These are phyloP conservation scores for Trichosporon sp. DNA, from an alignment of 1,284 basidiomycete species.

Conservation along the genomic window DNA sequence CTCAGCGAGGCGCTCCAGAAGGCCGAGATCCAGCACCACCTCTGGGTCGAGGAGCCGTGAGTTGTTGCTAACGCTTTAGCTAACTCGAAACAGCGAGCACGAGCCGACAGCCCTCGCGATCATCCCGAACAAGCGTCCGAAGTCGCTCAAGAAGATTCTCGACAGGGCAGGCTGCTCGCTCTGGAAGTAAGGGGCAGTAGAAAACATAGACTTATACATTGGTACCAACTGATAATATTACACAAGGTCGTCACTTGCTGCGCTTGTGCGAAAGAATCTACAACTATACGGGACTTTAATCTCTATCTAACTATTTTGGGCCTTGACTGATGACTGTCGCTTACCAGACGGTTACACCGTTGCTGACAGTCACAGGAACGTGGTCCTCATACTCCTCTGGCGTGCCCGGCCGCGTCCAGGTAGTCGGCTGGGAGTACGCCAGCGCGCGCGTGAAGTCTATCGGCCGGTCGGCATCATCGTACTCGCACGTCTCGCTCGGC, in stretches of 20 bases:
- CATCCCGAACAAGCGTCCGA: constrained; percentile 59
- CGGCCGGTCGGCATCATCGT: background rate
- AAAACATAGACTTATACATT: constrained; percentile 18
- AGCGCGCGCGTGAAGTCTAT: background rate
- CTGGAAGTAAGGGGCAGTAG: constrained; percentile 39
- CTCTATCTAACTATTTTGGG: background rate
- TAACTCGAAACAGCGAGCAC: constrained; percentile 49
- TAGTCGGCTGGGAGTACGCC: background rate
- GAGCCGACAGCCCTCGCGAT: constrained; percentile 59
- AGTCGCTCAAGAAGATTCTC: constrained; percentile 56
- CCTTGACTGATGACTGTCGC: background rate
- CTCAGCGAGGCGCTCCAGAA: constrained; percentile 47
- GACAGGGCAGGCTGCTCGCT: constrained; percentile 51
- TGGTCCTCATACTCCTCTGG: background rate
- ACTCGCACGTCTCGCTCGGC: constrained; percentile 1
- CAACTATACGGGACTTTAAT: background rate
- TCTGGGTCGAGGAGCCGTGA: constrained; percentile 61
- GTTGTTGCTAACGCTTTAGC: constrained; percentile 25
- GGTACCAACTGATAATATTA: background rate
- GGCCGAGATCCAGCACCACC: constrained; percentile 50
- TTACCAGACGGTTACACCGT: background rate
- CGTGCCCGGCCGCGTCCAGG: background rate
- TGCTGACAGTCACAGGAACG: background rate
- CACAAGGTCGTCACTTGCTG: background rate
- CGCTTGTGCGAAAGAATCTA: background rate